A percentile compares a stretch with the other conserved stretches of the same genome.
Conservation (phyloP, 2,329 filamentous ascomycete genomes). For the Colletotrichum eleusines region DNA sequence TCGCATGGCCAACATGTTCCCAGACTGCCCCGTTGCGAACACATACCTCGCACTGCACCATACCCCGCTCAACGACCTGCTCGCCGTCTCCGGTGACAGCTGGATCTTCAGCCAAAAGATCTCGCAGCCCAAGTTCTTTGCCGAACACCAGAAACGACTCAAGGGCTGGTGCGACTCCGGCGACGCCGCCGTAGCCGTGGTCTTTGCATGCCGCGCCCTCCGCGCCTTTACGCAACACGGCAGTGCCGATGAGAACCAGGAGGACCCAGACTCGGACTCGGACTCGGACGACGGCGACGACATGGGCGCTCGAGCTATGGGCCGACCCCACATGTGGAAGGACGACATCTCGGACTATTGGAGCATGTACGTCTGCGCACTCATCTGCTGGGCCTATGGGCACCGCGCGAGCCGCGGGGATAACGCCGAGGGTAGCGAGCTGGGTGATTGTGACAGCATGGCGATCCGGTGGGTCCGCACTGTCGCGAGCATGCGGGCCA, state of each 20-base stretch:
- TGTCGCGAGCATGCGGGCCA: conserved; percentile 56
- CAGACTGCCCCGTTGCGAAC: conserved; percentile 59
- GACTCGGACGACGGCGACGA: conserved; percentile 17
- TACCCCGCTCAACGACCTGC: conserved; percentile 68
- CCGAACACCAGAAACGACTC: conserved; percentile 61
- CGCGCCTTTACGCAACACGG: conserved; percentile 51
- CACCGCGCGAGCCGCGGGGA: conserved; percentile 48
- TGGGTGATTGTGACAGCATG: conserved; percentile 42
- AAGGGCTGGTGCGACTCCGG: conserved; percentile 59
- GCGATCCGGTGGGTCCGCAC: conserved; percentile 54
- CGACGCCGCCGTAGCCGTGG: conserved; percentile 59
- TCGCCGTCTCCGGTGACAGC: conserved; percentile 69
- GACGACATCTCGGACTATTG: conserved; percentile 64
- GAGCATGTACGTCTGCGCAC: conserved; percentile 67
- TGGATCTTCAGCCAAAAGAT: conserved; percentile 70
- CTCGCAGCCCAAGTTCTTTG: conserved; percentile 56
- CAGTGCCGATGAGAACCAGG: conserved; percentile 35
- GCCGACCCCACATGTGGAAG: conserved; percentile 44
- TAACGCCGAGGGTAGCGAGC: conserved; percentile 37
- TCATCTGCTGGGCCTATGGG: conserved; percentile 71
- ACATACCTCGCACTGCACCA: conserved; percentile 69
- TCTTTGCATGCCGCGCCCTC: conserved; percentile 66
- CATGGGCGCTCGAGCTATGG: conserved; percentile 29
- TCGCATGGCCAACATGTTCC: conserved; percentile 57
- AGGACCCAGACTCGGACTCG: conserved; percentile 3